Evolutionary conservation across 257 asterid species (phyloP), one percentile per base, ranked within the genome.

Genomic region (Ballota nigra): DNA sequence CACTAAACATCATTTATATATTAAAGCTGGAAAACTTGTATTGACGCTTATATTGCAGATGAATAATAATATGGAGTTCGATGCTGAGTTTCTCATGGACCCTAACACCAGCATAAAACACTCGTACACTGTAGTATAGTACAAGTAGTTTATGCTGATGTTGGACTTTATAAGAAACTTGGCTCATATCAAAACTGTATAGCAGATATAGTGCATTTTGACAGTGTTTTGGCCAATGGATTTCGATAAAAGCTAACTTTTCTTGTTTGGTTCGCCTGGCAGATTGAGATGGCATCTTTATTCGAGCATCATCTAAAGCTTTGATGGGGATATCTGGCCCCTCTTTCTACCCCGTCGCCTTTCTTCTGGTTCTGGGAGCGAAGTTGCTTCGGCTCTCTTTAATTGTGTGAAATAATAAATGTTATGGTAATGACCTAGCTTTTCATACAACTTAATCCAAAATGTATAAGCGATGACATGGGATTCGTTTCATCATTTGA

Each of bases 281-380:
- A 92, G 98, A 92, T 92, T 76, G 97, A 92, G 86, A 88, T 92
- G 97, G 98, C 96, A 52, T 90, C 97, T 49, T 69, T 92, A 65
- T 90, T 87, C 52, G 96, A 88, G 85, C 96, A 93, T 75, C 96
- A 87, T 79, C 83, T 90, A 81, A 90, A 92, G 81, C 2, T 9
- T 9, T 79, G 78, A 77, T 49, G 43, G 28, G 11, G 51, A 70
- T 4, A 8, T 6, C 18, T 8, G 4, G 4, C 16, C 9, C 69
- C 7, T 33, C 36, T n/a, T 63, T n/a, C n/a, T n/a, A 36, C 78
- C 63, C 13, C 1, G 19, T 8, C 4, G 31, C 52, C 33, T 36
- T 73, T 64, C 71, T 28, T 45, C n/a, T n/a, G n/a, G n/a, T n/a
- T n/a, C 40, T 22, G 33, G 24, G 61, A 71, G 51, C 75, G 47